phyloP scores from a whole-genome alignment of 768 basidiomycete species.

The Leccinum rimulosum region DNA sequence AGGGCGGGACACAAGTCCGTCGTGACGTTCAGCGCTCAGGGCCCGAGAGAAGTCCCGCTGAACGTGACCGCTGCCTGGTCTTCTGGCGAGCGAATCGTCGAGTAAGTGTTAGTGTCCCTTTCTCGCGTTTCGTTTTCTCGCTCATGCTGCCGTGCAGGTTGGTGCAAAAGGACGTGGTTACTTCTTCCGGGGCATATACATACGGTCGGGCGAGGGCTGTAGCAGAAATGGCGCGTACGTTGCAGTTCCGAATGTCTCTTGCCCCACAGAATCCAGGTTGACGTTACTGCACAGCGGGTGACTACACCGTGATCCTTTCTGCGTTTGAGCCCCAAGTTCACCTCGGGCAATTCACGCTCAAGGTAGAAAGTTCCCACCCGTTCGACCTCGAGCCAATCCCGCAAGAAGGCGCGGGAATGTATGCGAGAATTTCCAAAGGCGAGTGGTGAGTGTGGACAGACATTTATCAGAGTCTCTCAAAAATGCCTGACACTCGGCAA shows the following conservation, averaged over 20 bases:
- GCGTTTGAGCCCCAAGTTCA: conserved; percentile 71
- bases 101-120: conserved; percentile 49
- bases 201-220: conserved; percentile 66
- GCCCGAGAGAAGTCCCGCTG: conserved; percentile 64
- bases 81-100: conserved; percentile 65
- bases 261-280: neutral
- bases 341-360: conserved; percentile 62
- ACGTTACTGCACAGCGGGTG: conserved; percentile 42
- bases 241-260: neutral
- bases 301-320: conserved; percentile 83
- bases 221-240: conserved; percentile 54
- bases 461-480: neutral
- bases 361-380: conserved; percentile 57
- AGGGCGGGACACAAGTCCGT: conserved; percentile 33
- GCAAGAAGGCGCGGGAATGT: conserved; percentile 93
- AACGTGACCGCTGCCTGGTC: conserved; percentile 77
- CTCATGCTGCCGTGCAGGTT: conserved; percentile 35
- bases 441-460: conserved; percentile 55
- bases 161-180: conserved; percentile 64
- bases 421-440: conserved; percentile 61
- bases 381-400: conserved; percentile 67
- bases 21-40: conserved; percentile 47
- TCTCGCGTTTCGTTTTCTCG: neutral
- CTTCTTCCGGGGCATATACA: conserved; percentile 77
- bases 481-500: conserved; percentile 24